phyloP scores from a whole-genome alignment of 306 rosid genomes.

The Quercus engelmannii region DNA sequence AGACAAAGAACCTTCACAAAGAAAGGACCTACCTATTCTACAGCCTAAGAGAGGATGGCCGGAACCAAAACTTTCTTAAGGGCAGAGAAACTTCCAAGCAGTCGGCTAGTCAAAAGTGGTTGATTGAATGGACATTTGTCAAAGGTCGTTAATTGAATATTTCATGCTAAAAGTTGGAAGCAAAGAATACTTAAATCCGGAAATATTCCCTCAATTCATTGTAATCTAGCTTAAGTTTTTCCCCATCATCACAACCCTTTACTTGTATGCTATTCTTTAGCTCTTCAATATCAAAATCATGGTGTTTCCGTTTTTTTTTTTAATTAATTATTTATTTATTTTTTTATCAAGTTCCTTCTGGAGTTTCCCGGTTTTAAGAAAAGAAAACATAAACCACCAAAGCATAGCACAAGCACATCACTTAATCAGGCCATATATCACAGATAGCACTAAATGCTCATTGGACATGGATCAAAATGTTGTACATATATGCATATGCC shows the following conservation, averaged over 20 bases:
- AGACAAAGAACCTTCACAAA: too few species aligned
- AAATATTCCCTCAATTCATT: conserved; percentile 71
- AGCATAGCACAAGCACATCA: neutral
- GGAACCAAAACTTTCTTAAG: too few species aligned
- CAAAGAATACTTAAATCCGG: conserved; percentile 61
- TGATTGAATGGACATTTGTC: too few species aligned
- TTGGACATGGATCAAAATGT: neutral
- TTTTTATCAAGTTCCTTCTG: conserved; percentile 67
- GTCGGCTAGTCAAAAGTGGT: too few species aligned
- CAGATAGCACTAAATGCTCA: neutral
- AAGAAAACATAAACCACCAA: neutral
- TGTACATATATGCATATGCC: neutral
- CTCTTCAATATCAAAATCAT: conserved; percentile 38
- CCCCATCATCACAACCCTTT: conserved; percentile 58
- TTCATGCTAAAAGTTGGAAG: neutral
- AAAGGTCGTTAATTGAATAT: too few species aligned
- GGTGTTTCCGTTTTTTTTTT: conserved; percentile 52
- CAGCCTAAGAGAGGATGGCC: too few species aligned
- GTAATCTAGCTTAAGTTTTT: conserved; percentile 60
- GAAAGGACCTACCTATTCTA: too few species aligned
- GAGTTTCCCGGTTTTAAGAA: conserved; percentile 64
- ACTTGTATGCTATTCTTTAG: conserved; percentile 66
- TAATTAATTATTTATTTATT: neutral
- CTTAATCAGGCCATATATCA: neutral
- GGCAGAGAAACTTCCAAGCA: too few species aligned